Evolutionary conservation across 108 stramenopile genomes (phyloP), one percentile per base, ranked within the genome.

Genomic region (Cyclotella baltica): DNA sequence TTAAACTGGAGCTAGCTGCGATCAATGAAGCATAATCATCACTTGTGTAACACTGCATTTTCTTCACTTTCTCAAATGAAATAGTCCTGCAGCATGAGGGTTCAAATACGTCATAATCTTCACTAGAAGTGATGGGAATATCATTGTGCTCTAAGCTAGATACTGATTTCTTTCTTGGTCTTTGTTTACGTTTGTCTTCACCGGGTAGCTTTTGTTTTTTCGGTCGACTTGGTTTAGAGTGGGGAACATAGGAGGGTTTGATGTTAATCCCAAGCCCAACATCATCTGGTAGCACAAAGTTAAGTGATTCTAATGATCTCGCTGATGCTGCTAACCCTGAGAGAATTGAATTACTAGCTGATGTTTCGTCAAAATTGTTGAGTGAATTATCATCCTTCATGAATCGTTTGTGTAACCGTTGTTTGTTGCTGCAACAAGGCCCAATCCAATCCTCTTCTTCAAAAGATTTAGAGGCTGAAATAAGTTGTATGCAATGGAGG

Each of bases 81-180:
- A 67, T 63, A n/a, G 57, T 36, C 30, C 86, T 81, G 23, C 65
- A 61, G 56, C 83, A 85, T 18, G 81, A 76, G 13, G 82, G 73
- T 63, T 80, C 70, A 34, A 84, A 79, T 25, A 72, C 43, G 22
- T 50, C 29, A 34, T 61, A 36, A 19, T 80, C 73, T 43, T 74
- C 79, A 3, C 11, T 31, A 31, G 59, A 30, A 66, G 11, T 51
- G 65, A 16, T 38, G n/a, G n/a, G 55, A 27, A 25, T 23, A 10
- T 1, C 55, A 25, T 5, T 10, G 25, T 55, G 55, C 25, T n/a
- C 70, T n/a, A 48, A n/a, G 34, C 48, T 18, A 15, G 51, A 9
- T 18, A 52, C n/a, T 20, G 33, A 28, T 16, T 35, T 37, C 63
- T 69, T 38, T 77, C 46, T 23, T 63, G 50, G 52, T 28, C 30